Evolutionary conservation across 139 green algal genomes (phyloP), one percentile per base, ranked within the genome.

Genomic region (Mychonastes homosphaera): DNA sequence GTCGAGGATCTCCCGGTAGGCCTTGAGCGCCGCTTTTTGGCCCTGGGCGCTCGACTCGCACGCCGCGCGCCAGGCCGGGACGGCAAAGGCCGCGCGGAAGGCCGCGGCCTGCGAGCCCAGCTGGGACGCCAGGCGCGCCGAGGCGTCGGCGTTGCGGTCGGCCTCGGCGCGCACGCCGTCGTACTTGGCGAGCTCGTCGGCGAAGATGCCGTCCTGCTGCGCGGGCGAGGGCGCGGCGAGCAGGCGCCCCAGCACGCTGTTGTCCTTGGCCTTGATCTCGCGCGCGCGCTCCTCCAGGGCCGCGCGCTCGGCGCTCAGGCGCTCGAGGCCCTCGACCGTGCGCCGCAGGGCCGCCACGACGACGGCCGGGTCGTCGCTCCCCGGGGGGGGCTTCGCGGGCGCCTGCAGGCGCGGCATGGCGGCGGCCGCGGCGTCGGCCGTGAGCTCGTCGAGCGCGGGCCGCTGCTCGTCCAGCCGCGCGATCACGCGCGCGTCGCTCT

Each of bases 221-320:
- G 51, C 40, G 6, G 39, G 19, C 41, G 24, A 8, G 10, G 41
- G 7, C 23, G 7, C 5, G 41, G 8, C 7, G 10, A 13, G 24
- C 41, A 48, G 41, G 5, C 41, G 19, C 41, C 23, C 23, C 87
- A 96, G 79, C 71, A 96, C 71, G 36, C 96, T 83, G 79, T 96
- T 92, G 76, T 96, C 89, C 48, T 73, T 79, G 45, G 55, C 72
- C 69, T 92, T 94, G 40, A 81, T 71, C 43, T 88, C 81, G 70
- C 86, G 86, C 10, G 96, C 67, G 12, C 67, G 70, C 54, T 96
- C 87, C 79, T 96, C 89, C 41, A 96, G 77, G 34, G 68, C 76
- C 34, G 61, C 61, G 6, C 61, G 33, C 26, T 67, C 61, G 15
- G 44, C 61, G 61, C 61, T 67, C 16, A 67, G 61, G 1, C 39